These are phyloP conservation scores for Wallacemonas sp. DNA, from an alignment of 208 protist genomes.

Conservation along the genomic window DNA sequence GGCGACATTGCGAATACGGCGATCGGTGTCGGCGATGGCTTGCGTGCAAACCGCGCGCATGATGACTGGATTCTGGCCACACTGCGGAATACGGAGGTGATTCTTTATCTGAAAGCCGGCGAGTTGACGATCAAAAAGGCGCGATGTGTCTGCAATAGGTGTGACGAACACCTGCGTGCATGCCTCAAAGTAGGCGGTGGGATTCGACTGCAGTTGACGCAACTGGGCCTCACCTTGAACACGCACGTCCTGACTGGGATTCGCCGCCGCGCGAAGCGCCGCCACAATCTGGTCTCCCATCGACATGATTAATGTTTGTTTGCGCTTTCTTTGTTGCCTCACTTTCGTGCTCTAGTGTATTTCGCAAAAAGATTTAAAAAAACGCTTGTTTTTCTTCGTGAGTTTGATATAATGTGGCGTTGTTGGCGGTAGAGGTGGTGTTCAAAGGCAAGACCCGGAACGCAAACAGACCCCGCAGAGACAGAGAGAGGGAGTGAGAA, in stretches of 20 bases:
- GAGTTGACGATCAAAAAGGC: conserved; percentile 48
- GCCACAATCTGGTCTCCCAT: conserved; percentile 60
- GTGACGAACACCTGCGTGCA: conserved; percentile 71
- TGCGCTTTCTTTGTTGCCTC: neutral
- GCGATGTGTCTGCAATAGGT: conserved; percentile 10
- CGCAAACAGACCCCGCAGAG: no score
- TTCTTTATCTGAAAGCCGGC: conserved; percentile 82
- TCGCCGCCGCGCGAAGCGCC: conserved; percentile 64
- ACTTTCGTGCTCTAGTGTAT: no score
- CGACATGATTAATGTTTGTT: no score
- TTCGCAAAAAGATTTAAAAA: no score
- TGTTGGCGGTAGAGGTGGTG: no score
- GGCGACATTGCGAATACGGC: conserved; percentile 69
- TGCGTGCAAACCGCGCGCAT: conserved; percentile 54
- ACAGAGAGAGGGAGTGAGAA: no score
- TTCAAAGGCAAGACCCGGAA: no score
- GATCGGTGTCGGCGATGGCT: conserved; percentile 60
- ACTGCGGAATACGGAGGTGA: conserved; percentile 45
- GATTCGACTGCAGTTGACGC: conserved; percentile 49
- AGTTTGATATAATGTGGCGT: neutral
- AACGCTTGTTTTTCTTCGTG: neutral
- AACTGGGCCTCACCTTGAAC: conserved; percentile 60
- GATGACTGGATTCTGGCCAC: conserved; percentile 47
- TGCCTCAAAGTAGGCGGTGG: conserved; percentile 53
- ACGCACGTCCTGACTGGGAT: conserved; percentile 49